Percentiles rank a stretch among this genome's conserved stretches.
These are phyloP conservation scores for Escallonia rubra DNA, from an alignment of 129 eudicot genomes.

Conservation along the genomic window DNA sequence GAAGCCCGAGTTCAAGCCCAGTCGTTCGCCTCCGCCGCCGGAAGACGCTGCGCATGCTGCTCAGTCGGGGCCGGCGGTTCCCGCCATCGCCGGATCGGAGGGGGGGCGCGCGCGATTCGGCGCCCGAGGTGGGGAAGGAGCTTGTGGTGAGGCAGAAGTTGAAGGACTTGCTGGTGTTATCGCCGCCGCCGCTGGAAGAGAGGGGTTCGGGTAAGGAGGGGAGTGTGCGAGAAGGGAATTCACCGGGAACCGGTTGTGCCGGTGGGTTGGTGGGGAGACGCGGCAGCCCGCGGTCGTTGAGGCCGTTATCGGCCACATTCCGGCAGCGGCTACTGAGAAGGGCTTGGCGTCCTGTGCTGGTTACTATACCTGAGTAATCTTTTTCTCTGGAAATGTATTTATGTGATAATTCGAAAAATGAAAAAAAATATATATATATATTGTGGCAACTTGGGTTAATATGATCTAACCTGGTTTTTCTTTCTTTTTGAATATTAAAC, in stretches of 20 bases:
- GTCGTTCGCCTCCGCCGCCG: slow-evolving; percentile 88
- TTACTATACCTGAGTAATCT: slow-evolving; percentile 58
- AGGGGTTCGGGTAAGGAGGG: slow-evolving; percentile 24
- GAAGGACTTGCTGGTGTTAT: slow-evolving; percentile 61
- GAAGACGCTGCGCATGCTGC: slow-evolving; percentile 77
- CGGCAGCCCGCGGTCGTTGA: slow-evolving; percentile 32
- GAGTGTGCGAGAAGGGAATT: slow-evolving; percentile 16
- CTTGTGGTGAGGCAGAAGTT: slow-evolving; percentile 44
- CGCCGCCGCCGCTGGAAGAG: slow-evolving; percentile 48
- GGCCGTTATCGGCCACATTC: slow-evolving; percentile 65
- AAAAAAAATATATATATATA: no score
- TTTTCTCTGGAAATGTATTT: background rate
- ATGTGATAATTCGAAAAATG: no score
- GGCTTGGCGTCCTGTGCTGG: slow-evolving; percentile 87
- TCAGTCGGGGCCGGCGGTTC: slow-evolving; percentile 33
- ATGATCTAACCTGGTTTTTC: no score
- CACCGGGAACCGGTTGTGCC: slow-evolving; percentile 16
- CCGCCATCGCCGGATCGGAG: slow-evolving; percentile 36
- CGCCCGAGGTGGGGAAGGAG: slow-evolving; percentile 41
- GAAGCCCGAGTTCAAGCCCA: slow-evolving; percentile 86
- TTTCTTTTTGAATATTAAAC: no score
- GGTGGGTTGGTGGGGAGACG: slow-evolving; percentile 32
- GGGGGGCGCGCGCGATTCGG: slow-evolving; percentile 20
- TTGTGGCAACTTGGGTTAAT: no score
- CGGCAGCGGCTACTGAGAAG: slow-evolving; percentile 77